Evolutionary conservation across 1,139 yeast genomes (phyloP), one percentile per base, ranked within the genome.

Genomic region (Spathaspora jeffriesii): DNA sequence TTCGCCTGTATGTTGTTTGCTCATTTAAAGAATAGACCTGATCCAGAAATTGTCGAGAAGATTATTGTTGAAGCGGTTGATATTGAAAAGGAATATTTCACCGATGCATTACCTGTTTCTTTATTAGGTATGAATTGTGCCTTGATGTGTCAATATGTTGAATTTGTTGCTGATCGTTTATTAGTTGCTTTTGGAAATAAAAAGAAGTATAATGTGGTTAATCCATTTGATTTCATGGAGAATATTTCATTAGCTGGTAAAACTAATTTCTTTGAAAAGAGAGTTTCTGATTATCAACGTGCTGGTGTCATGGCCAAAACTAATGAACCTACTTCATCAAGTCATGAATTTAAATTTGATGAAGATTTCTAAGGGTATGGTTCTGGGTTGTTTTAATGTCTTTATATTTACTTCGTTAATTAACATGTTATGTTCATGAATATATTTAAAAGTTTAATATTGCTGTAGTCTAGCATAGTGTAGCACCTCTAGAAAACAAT

Each of bases 141-240:
- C 56, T 82, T 93, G 65, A 93, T 93, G 97, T 85, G 93, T 71
- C 97, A 93, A 76, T 95, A 93, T 75, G 96, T 93, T 61, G 97
- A 95, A 75, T 93, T 90, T 67, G 93, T 87, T 55, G 99, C 99
- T 61, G 99, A 93, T 74, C 83, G 98, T 73, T 79, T 93, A 63
- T 79, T 93, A 54, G 82, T 89, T 45, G 81, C 98, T 11, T 81
- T 93, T 58, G 99, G 99, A 58, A 89, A 90, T 79, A 79, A 85
- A 70, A 91, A 92, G 78, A 78, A 81, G 54, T 93, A 85, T 82
- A 89, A 90, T 64, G 93, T 80, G 52, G 75, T 88, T 53, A 95
- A 93, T 69, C 99, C 99, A 68, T 93, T 93, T 69, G 98, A 92
- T 71, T 93, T 92, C 67, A 93, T 93, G 99, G 99, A 93, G 76